Percentiles rank a stretch among this genome's conserved stretches.
These are phyloP conservation scores for Byssochlamys sp. DNA, from an alignment of 2,329 filamentous ascomycete species.

Conservation along the genomic window DNA sequence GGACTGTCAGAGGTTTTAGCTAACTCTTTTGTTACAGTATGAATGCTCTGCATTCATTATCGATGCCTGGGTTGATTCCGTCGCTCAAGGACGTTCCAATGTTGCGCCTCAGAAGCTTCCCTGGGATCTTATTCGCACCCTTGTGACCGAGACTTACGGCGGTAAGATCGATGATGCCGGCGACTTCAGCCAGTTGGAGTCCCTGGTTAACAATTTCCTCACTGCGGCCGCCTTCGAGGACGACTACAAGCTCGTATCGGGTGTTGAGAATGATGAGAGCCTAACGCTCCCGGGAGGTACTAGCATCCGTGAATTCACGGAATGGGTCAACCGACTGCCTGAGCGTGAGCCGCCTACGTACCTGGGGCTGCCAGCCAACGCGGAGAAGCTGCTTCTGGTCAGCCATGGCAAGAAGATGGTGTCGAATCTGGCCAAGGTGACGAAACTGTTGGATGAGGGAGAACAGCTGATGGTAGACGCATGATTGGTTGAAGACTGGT, in stretches of 20 bases:
- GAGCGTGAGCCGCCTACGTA: conserved; percentile 95
- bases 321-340: conserved; percentile 83
- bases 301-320: conserved; percentile 71
- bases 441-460: conserved; percentile 81
- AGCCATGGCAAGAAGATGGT: conserved; percentile 80
- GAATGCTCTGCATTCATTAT: conserved; percentile 95
- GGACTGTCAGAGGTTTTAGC: conserved; percentile 3
- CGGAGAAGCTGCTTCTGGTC: conserved; percentile 86
- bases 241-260: conserved; percentile 77
- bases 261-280: conserved; percentile 48
- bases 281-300: conserved; percentile 72
- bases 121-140: conserved; percentile 87
- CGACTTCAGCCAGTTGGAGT: conserved; percentile 65
- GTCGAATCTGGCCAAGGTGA: conserved; percentile 71
- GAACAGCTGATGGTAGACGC: conserved; percentile 75
- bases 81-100: conserved; percentile 78
- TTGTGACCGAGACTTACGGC: conserved; percentile 90
- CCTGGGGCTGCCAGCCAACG: conserved; percentile 84
- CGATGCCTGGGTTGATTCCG: conserved; percentile 81
- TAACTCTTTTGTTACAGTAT: conserved; percentile 50
- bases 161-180: conserved; percentile 90
- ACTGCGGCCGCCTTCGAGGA: conserved; percentile 86
- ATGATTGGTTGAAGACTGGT: conserved; percentile 12
- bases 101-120: conserved; percentile 88
- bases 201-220: conserved; percentile 67